Evolutionary conservation across 768 basidiomycete genomes (phyloP), one percentile per base, ranked within the genome.

Genomic region (Leccinum longicurvipes): DNA sequence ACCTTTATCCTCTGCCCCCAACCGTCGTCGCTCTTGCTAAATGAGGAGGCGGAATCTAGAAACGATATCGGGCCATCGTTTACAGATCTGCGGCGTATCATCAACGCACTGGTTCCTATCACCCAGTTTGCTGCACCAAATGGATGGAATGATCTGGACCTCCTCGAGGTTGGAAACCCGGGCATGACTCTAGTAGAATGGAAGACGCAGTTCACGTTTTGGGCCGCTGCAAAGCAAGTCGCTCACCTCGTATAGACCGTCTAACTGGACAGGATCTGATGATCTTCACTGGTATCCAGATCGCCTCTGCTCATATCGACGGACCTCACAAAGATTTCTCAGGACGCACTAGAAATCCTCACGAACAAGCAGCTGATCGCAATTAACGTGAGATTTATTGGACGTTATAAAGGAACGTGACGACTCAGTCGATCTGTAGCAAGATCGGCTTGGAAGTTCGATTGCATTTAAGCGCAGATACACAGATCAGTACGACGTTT

Each of bases 141-240:
- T n/a, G 72, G 68, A 31, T 78, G 73, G 74, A 79, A 79, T 58
- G 81, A 83, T 62, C 69, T 82, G 23, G 81, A 82, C 62, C 67
- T 82, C 72, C 72, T 83, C 36, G 79, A 81, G 61, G 80, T 82
- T n/a, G 80, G 81, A 7, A 81, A 81, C 55, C 44, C 62, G 6
- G 77, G 77, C 3, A 54, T 82, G 29, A 77, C 78, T 1, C 55
- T 17, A 29, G 29, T 21, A 2, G 60, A 59, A 31, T 59, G 54
- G 57, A 21, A 14, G 17, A 58, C 39, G 57, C 47, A 61, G 15
- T 61, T 61, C 10, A 51, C 47, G 10, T 55, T 59, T 47, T 61
- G 60, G 60, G 60, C 57, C 17, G 51, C 51, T 24, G 48, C 54
- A 17, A 61, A 61, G 60, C 31, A 46, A 34, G 57, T 47, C 9